Percentiles rank a stretch among this genome's conserved stretches.
phyloP scores from a whole-genome alignment of 805 yeast genomes.

The Spathaspora arborariae region DNA sequence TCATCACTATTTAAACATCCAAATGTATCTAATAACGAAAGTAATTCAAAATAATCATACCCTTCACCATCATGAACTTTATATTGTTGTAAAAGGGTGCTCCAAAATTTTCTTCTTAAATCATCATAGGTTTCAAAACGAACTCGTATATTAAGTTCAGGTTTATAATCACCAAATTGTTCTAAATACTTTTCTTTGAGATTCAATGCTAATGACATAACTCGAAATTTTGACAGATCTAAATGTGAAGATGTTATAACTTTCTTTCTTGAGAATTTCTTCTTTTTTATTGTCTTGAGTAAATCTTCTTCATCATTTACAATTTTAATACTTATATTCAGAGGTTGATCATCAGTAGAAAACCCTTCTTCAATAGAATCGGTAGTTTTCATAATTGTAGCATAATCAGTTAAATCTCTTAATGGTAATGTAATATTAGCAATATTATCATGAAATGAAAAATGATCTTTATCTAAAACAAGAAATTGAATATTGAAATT shows the following conservation, averaged over 20 bases:
- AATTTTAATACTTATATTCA: constrained; percentile 7
- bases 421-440: constrained; percentile 63
- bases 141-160: constrained; percentile 56
- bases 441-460: constrained; percentile 80
- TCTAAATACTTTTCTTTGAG: constrained; percentile 25
- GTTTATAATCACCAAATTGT: constrained; percentile 34
- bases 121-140: constrained; percentile 64
- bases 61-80: constrained; percentile 33
- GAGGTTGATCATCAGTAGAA: constrained; percentile 7
- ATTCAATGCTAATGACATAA: constrained; percentile 35
- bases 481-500: constrained; percentile 65
- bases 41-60: constrained; percentile 58
- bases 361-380: constrained; percentile 6
- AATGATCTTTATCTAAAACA: constrained; percentile 78
- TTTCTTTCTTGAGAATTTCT: constrained; percentile 26
- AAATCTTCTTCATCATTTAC: constrained; percentile 9
- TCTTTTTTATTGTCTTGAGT: constrained; percentile 18
- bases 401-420: constrained; percentile 40
- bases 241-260: constrained; percentile 17
- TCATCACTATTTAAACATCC: constrained; percentile 52
- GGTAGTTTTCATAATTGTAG: constrained; percentile 18
- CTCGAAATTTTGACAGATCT: constrained; percentile 40
- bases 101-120: constrained; percentile 70
- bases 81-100: constrained; percentile 52
- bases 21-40: constrained; percentile 58